Base-by-base conservation (phyloP, 768 basidiomycete species). In the Gautieria morchelliformis region DNA sequence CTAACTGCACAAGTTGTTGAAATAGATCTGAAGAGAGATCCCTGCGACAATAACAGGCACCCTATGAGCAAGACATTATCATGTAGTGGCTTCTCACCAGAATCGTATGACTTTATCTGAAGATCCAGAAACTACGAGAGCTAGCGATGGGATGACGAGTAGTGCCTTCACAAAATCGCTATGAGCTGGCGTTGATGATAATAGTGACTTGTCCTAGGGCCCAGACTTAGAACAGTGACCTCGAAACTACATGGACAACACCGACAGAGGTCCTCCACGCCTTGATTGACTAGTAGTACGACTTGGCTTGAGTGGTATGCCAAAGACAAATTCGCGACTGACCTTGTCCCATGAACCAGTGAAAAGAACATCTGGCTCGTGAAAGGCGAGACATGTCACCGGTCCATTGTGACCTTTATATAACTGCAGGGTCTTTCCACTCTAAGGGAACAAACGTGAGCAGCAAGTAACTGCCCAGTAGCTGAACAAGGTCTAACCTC, bases 331-430 rank as follows among this genome's bases (percentile, higher is more conserved):
- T 37, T 14, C n/a, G 35, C 12, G 35, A 61, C 61, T 39, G 61
- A 82, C 89, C 71, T 82, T 85, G 68, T 99, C 96, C 96, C 96
- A 99, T 47, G 93, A 93, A 20, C 89, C 93, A 45, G 89, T 92
- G 61, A 98, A 78, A 39, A 99, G 71, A 8, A 87, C 67, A 11
- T 74, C 72, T 24, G 63, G 59, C 61, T 81, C 74, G 61, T 72
- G 79, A 64, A 97, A 86, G 6, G 83, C 82, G 33, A 99, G 72
- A 35, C 78, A 82, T 3, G 94, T 94, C 49, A 94, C 90, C 35
- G 95, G 95, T 5, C 88, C 95, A 2, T 78, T 80, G 67, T 99
- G 95, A 0, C 92, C 93, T 64, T 76, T 82, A 71, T 81, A 93
- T 17, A 87, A 68, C 64, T 85, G 83, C 49, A 82, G 65, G 1